Percentiles rank a stretch among this genome's conserved stretches.
phyloP scores from a whole-genome alignment of 768 basidiomycete species.

The Agrocybe praecox region DNA sequence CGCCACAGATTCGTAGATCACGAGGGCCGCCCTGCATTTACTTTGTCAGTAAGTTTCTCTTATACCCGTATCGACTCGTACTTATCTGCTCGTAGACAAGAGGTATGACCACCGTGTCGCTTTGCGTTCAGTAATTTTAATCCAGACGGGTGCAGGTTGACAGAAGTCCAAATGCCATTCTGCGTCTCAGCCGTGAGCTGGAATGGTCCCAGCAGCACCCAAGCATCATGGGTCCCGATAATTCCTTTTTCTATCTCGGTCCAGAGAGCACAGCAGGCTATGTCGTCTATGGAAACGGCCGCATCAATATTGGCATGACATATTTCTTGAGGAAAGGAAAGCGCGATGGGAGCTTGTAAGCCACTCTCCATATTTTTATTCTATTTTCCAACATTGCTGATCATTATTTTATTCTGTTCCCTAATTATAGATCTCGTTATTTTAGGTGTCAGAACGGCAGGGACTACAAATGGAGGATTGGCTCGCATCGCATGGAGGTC shows the following conservation, averaged over 20 bases:
- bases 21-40: conserved; percentile 66
- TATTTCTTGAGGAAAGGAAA: conserved; percentile 55
- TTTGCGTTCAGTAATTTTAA: neutral
- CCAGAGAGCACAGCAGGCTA: conserved; percentile 63
- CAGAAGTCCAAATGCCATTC: conserved; percentile 59
- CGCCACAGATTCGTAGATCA: conserved; percentile 63
- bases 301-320: conserved; percentile 55
- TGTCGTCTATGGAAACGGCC: conserved; percentile 69
- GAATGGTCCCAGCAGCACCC: conserved; percentile 71
- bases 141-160: no score
- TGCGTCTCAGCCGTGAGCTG: conserved; percentile 65
- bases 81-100: conserved; percentile 6
- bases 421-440: conserved; percentile 61
- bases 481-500: conserved; percentile 69
- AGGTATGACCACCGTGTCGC: conserved; percentile 10
- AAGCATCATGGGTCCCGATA: conserved; percentile 79
- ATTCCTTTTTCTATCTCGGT: conserved; percentile 76
- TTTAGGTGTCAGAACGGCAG: conserved; percentile 71
- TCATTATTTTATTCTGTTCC: conserved; percentile 4
- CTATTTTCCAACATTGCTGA: neutral
- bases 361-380: conserved; percentile 14
- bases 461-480: conserved; percentile 77
- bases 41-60: conserved; percentile 50
- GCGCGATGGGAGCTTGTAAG: conserved; percentile 65
- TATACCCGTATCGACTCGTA: neutral